These are phyloP conservation scores for Solanum hybrid DNA, from an alignment of 305 asterid species.

Conservation along the genomic window DNA sequence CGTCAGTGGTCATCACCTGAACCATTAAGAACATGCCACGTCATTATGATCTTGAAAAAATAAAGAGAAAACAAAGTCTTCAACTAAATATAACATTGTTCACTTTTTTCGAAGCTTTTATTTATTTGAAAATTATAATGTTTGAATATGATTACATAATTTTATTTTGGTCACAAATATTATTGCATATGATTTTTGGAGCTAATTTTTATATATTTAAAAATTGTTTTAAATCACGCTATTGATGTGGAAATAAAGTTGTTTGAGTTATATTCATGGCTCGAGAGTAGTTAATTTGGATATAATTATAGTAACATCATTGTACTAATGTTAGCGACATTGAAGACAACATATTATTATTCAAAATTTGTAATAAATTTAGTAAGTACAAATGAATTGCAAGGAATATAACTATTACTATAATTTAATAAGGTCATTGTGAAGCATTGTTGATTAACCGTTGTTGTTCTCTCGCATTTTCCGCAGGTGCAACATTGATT, in stretches of 20 bases:
- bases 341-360: too few species aligned
- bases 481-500: not conserved
- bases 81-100: not conserved
- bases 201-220: not conserved
- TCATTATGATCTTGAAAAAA: not conserved
- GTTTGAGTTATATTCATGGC: not conserved
- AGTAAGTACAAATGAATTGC: not conserved
- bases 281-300: not conserved
- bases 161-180: not conserved
- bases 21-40: conserved; percentile 36
- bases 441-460: not conserved
- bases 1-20: conserved; percentile 17
- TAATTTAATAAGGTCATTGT: not conserved
- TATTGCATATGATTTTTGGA: not conserved
- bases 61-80: not conserved
- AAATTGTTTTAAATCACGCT: not conserved
- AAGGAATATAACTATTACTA: not conserved
- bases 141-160: not conserved
- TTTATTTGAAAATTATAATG: not conserved
- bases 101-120: not conserved
- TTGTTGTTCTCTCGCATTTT: not conserved
- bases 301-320: not conserved
- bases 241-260: not conserved
- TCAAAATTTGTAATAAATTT: too few species aligned
- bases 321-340: too few species aligned